Percentiles rank a stretch among this genome's conserved stretches.
phyloP scores from a whole-genome alignment of 139 green algal genomes.

The Penium margaritaceum region DNA sequence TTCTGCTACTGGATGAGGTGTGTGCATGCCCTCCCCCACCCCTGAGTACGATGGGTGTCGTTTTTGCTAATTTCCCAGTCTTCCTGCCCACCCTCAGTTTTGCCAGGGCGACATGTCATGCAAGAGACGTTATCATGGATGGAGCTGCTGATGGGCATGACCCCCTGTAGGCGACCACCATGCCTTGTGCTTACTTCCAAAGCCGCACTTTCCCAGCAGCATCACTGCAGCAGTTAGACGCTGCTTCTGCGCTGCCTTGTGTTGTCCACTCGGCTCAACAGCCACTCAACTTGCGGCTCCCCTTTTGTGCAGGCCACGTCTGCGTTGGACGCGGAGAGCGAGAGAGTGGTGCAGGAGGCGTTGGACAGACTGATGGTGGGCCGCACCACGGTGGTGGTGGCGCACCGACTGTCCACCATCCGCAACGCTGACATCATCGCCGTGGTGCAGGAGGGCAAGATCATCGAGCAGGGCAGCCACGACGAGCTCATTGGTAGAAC shows the following conservation, averaged over 20 bases:
- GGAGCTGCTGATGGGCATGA: too few species aligned
- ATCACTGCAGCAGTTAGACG: too few species aligned
- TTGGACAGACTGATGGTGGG: slow-evolving; percentile 63
- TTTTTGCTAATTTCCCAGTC: too few species aligned
- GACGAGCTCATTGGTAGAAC: slow-evolving; percentile 37
- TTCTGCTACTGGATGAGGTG: slow-evolving; percentile 46
- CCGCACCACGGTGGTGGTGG: slow-evolving; percentile 75
- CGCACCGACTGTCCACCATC: slow-evolving; percentile 79
- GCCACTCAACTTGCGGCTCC: neutral
- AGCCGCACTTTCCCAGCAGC: neutral
- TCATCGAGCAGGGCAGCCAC: slow-evolving; percentile 58
- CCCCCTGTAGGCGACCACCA: neutral
- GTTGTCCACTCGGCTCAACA: neutral
- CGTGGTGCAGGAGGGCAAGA: slow-evolving; percentile 53
- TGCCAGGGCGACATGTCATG: too few species aligned
- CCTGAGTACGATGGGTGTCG: too few species aligned
- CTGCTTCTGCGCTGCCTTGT: neutral
- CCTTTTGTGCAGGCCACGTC: slow-evolving; percentile 19
- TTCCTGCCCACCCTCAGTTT: too few species aligned
- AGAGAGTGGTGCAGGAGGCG: slow-evolving; percentile 68
- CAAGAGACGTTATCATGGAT: too few species aligned
- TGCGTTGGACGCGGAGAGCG: slow-evolving; percentile 72
- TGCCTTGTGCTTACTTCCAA: neutral
- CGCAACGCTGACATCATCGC: slow-evolving; percentile 70
- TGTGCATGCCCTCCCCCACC: too few species aligned